Evolutionary conservation across 192 early-diverging fungal genomes (phyloP).

Genomic region (Spizellomyces sp.): DNA sequence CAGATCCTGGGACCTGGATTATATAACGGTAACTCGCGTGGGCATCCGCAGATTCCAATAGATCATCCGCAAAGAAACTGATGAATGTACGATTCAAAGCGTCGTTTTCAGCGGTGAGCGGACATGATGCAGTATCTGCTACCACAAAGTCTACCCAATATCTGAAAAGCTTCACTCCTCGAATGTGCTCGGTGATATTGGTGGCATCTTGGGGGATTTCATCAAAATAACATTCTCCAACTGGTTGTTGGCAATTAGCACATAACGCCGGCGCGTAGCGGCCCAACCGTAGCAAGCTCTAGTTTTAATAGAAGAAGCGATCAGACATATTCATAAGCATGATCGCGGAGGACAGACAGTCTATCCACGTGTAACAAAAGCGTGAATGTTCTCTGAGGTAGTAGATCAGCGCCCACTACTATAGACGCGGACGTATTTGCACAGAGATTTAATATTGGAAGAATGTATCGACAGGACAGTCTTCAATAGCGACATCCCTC

Average conservation of each 20-base stretch:
- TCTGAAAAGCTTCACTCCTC: slow-evolving; percentile 24
- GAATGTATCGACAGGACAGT: slow-evolving; percentile 43
- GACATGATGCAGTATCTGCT: neutral
- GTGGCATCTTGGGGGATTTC: slow-evolving; percentile 10
- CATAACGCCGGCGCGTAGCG: slow-evolving; percentile 28
- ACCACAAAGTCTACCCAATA: slow-evolving; percentile 27
- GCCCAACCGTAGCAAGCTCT: slow-evolving; percentile 30
- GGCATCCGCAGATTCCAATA: slow-evolving; percentile 38
- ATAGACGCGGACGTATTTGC: slow-evolving; percentile 31
- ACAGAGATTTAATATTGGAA: slow-evolving; percentile 41
- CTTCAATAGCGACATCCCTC: slow-evolving; percentile 24
- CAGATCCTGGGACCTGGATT: slow-evolving; percentile 5
- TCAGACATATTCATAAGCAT: slow-evolving; percentile 4
- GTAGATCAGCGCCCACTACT: slow-evolving; percentile 30
- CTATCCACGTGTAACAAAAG: too few relatives aligned
- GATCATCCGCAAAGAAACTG: slow-evolving; percentile 36
- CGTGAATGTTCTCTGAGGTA: slow-evolving; percentile 32
- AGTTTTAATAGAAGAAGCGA: neutral
- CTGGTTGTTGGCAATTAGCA: slow-evolving; percentile 15
- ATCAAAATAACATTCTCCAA: slow-evolving; percentile 32
- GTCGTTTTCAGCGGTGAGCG: neutral
- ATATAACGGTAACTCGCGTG: slow-evolving; percentile 43
- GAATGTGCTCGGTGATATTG: neutral
- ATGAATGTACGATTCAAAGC: slow-evolving; percentile 1
- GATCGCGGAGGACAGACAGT: neutral